A percentile compares a stretch with the other conserved stretches of the same genome.
Conservation (phyloP, 2,329 filamentous ascomycete genomes). For the Epicoccum sorghinum region DNA sequence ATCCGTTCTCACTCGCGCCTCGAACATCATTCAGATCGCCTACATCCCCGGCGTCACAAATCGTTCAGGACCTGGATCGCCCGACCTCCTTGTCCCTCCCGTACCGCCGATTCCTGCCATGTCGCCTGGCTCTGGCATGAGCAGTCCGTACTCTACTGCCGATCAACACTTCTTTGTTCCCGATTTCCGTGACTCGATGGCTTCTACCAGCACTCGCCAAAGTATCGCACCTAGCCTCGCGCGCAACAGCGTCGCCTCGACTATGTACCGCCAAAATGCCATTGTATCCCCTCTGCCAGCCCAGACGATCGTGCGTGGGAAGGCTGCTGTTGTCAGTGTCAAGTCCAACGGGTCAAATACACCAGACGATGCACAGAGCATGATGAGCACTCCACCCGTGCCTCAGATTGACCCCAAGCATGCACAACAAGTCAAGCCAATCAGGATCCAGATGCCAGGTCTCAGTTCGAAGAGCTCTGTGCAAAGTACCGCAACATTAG, state of each 20-base stretch:
- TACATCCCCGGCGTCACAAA: conserved; percentile 98
- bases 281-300: conserved; percentile 79
- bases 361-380: conserved; percentile 55
- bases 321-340: conserved; percentile 92
- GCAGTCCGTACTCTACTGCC: conserved; percentile 61
- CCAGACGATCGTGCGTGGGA: conserved; percentile 84
- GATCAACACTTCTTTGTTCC: conserved; percentile 95
- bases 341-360: conserved; percentile 69
- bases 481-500: conserved; percentile 48
- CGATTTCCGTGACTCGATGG: conserved; percentile 88
- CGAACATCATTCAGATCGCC: conserved; percentile 98
- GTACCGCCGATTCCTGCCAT: conserved; percentile 84
- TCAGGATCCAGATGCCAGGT: conserved; percentile 52
- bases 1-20: conserved; percentile 91
- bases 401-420: conserved; percentile 70
- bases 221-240: conserved; percentile 58
- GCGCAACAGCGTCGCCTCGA: conserved; percentile 76
- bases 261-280: conserved; percentile 90
- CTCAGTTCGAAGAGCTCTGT: conserved; percentile 46
- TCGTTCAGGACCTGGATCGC: conserved; percentile 82
- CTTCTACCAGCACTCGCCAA: conserved; percentile 73
- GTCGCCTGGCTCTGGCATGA: conserved; percentile 62
- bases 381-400: conserved; percentile 68
- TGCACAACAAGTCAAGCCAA: conserved; percentile 29
- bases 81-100: conserved; percentile 81